These are phyloP conservation scores for Citrus cavaleriei DNA, from an alignment of 345 rosid species.

Conservation along the genomic window DNA sequence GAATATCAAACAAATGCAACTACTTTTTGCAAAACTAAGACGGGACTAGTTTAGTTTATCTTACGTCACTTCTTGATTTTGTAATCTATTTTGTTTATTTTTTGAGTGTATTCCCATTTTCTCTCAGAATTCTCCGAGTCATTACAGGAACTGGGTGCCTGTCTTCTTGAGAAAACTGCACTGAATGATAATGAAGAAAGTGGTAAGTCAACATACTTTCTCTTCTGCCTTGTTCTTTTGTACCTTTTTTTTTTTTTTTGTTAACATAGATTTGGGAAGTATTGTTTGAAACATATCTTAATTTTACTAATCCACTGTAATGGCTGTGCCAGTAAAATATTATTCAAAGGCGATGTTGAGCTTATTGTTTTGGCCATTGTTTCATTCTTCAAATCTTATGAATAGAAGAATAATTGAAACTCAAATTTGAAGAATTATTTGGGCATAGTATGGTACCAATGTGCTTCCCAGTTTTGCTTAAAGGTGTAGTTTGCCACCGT, in stretches of 20 bases:
- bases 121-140: conserved; percentile 94
- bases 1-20: not conserved
- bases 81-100: not conserved
- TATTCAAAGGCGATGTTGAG: not conserved
- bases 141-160: conserved; percentile 79
- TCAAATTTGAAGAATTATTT: not conserved
- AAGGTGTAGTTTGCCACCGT: no score
- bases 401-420: not conserved
- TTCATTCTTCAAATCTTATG: not conserved
- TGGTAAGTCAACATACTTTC: conserved; percentile 45
- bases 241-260: not conserved
- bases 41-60: not conserved
- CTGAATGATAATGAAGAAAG: conserved; percentile 82
- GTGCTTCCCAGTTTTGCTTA: no score
- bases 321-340: not conserved
- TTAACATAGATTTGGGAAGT: not conserved
- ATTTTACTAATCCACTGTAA: not conserved
- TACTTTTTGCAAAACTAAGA: not conserved
- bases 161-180: conserved; percentile 78
- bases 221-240: not conserved
- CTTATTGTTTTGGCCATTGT: not conserved
- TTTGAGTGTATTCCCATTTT: conserved; percentile 6
- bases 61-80: not conserved
- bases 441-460: not conserved
- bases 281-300: not conserved